phyloP scores from a whole-genome alignment of 495 filamentous ascomycete species.

The Talaromyces trachyspermus region DNA sequence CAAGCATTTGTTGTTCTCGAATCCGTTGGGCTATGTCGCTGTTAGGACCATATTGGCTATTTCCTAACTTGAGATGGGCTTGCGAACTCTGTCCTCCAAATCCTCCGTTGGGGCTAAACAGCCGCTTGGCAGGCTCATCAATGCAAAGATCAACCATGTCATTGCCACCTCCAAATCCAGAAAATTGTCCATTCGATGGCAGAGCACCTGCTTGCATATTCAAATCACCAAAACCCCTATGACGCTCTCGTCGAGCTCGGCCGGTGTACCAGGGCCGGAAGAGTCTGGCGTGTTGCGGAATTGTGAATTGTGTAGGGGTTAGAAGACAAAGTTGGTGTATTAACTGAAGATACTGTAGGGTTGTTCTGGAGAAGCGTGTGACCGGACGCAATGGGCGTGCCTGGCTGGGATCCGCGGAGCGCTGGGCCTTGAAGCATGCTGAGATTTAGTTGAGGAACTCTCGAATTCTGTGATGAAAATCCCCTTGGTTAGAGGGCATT shows the following conservation, averaged over 20 bases:
- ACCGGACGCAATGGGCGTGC: conserved; percentile 69
- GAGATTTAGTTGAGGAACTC: conserved; percentile 62
- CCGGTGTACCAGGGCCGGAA: conserved; percentile 66
- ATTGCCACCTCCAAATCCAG: conserved; percentile 36
- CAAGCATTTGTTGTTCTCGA: conserved; percentile 66
- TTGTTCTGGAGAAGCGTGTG: conserved; percentile 77
- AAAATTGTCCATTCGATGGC: conserved; percentile 45
- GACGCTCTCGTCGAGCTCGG: conserved; percentile 54
- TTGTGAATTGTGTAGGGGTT: conserved; percentile 56
- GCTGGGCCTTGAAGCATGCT: conserved; percentile 65
- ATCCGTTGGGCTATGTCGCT: conserved; percentile 64
- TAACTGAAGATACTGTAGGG: conserved; percentile 95
- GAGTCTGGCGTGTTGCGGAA: conserved; percentile 65
- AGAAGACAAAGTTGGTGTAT: conserved; percentile 79
- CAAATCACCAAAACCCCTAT: conserved; percentile 43
- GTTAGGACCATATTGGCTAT: conserved; percentile 66
- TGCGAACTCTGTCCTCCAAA: conserved; percentile 58
- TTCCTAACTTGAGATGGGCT: conserved; percentile 60
- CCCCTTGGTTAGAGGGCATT: conserved; percentile 45
- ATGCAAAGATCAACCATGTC: conserved; percentile 73
- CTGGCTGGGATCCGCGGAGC: conserved; percentile 75
- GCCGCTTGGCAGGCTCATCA: conserved; percentile 87
- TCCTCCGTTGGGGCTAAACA: conserved; percentile 79
- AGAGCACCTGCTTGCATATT: conserved; percentile 53
- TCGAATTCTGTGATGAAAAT: conserved; percentile 63